phyloP scores from a whole-genome alignment of 1,139 yeast genomes.

The Candida sp. region DNA sequence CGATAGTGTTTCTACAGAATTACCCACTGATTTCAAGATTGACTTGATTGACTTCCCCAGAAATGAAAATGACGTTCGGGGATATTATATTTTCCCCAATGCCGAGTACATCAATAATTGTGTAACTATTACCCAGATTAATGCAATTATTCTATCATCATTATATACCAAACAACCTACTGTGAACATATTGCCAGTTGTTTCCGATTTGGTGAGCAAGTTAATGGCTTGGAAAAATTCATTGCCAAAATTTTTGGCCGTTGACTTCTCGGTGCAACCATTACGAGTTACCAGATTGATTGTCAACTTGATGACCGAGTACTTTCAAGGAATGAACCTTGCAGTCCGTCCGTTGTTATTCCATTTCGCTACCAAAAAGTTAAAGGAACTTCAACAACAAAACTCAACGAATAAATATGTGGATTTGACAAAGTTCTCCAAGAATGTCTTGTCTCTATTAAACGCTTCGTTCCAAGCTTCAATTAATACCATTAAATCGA shows the following conservation, averaged over 20 bases:
- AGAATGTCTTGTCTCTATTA: constrained; percentile 61
- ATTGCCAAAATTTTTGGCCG: constrained; percentile 60
- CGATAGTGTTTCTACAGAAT: constrained; percentile 71
- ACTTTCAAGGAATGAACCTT: constrained; percentile 79
- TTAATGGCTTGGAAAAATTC: constrained; percentile 68
- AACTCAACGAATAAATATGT: constrained; percentile 51
- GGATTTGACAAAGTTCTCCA: constrained; percentile 66
- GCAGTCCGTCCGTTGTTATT: constrained; percentile 80
- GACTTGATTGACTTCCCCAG: constrained; percentile 48
- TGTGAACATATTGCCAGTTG: constrained; percentile 68
- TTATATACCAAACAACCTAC: constrained; percentile 77
- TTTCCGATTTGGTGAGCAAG: constrained; percentile 67
- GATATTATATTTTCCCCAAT: constrained; percentile 71
- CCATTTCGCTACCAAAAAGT: constrained; percentile 73
- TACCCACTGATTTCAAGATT: constrained; percentile 72
- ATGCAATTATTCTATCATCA: constrained; percentile 69
- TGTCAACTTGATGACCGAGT: constrained; percentile 81
- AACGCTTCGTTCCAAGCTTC: constrained; percentile 86
- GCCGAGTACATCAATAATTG: constrained; percentile 79
- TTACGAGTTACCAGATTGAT: constrained; percentile 63
- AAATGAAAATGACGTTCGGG: constrained; percentile 48
- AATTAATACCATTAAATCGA: constrained; percentile 68
- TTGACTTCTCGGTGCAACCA: constrained; percentile 57
- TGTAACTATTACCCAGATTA: constrained; percentile 77
- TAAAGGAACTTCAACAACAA: constrained; percentile 46